phyloP scores from a whole-genome alignment of 768 basidiomycete genomes.

The Mycena galopus region DNA sequence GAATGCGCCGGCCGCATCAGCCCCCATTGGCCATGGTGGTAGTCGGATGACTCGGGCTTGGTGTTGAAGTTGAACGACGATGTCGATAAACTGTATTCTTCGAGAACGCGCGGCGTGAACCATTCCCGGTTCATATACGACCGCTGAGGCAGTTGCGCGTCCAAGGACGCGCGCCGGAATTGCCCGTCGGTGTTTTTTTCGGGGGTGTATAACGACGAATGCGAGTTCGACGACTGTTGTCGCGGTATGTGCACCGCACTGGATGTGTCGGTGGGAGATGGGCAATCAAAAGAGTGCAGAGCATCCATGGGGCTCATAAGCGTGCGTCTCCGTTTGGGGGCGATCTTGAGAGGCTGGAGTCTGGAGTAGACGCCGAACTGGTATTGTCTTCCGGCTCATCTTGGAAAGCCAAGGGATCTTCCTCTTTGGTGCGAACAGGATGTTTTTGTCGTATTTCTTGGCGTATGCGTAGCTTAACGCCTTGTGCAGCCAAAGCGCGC shows the following conservation, averaged over 20 bases:
- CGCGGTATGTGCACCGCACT: not conserved
- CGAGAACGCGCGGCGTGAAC: not conserved
- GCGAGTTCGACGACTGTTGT: not conserved
- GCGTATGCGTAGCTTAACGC: slow-evolving; percentile 58
- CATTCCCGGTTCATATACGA: slow-evolving; percentile 1
- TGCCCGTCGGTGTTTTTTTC: not conserved
- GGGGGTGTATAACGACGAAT: not conserved
- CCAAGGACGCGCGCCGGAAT: slow-evolving; percentile 8
- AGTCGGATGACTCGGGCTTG: not conserved
- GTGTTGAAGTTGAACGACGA: not conserved
- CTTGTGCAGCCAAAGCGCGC: slow-evolving; percentile 56
- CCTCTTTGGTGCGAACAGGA: not conserved
- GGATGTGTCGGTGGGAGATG: not conserved
- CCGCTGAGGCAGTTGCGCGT: not conserved
- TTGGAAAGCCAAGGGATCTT: not conserved
- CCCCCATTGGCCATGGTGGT: slow-evolving; percentile 3
- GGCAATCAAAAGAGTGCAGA: not conserved
- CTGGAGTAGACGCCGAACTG: not conserved
- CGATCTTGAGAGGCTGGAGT: slow-evolving; percentile 6
- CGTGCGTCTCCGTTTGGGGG: slow-evolving; percentile 34
- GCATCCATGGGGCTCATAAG: slow-evolving; percentile 1
- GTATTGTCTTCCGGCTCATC: slow-evolving; percentile 3
- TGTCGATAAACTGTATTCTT: not conserved
- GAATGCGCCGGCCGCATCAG: slow-evolving; percentile 22
- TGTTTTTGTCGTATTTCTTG: slow-evolving; percentile 48